Evolutionary conservation across 2,329 filamentous ascomycete genomes (phyloP).

Genomic region (Colletotrichum paranaense): DNA sequence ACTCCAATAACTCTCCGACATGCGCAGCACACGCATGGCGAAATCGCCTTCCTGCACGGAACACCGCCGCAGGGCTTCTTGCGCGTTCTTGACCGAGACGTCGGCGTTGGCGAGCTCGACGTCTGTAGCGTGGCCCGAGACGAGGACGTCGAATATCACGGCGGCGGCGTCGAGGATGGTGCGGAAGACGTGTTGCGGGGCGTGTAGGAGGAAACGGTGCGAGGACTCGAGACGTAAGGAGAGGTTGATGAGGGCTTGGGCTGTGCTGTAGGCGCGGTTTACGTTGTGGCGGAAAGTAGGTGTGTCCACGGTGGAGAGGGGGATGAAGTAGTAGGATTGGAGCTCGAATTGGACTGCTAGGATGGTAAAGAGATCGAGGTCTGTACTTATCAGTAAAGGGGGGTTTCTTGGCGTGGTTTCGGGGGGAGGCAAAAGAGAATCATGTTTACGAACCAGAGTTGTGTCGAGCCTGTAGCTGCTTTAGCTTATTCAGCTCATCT

Average conservation of each 20-base stretch:
- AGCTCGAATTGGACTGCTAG: slow-evolving; percentile 63
- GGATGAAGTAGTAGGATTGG: slow-evolving; percentile 64
- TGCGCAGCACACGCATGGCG: slow-evolving; percentile 54
- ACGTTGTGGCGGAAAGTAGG: slow-evolving; percentile 56
- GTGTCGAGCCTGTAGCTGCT: slow-evolving; percentile 56
- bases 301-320: slow-evolving; percentile 50
- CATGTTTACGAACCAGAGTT: slow-evolving; percentile 55
- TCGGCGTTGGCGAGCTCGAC: slow-evolving; percentile 34
- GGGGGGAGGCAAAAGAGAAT: not conserved
- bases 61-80: slow-evolving; percentile 51
- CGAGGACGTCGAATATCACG: slow-evolving; percentile 49
- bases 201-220: slow-evolving; percentile 54
- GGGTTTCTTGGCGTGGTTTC: not conserved
- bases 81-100: slow-evolving; percentile 30
- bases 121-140: slow-evolving; percentile 43
- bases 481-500: slow-evolving; percentile 62
- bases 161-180: slow-evolving; percentile 54
- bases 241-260: slow-evolving; percentile 56
- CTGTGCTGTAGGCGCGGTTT: slow-evolving; percentile 60
- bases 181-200: slow-evolving; percentile 62
- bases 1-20: slow-evolving; percentile 63
- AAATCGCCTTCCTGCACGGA: slow-evolving; percentile 62
- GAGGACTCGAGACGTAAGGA: slow-evolving; percentile 41
- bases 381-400: slow-evolving; percentile 41
- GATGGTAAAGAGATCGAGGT: slow-evolving; percentile 60